Base-by-base conservation (phyloP, 1,139 yeast genomes). In the Yamadazyma triangularis region DNA sequence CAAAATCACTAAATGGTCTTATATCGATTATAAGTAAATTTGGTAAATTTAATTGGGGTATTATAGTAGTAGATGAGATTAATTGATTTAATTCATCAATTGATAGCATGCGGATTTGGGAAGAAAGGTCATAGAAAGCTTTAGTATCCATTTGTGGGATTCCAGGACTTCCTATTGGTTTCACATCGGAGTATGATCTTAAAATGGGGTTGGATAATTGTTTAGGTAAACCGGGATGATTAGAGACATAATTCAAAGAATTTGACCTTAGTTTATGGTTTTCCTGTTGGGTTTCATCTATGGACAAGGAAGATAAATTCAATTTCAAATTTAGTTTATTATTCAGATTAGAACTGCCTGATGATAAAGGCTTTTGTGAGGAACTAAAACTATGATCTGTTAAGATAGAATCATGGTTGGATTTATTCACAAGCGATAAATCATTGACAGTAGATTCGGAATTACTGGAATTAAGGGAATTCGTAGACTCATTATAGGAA, bases 1-100 rank as follows among this genome's bases (percentile, higher is more conserved):
- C 61, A 51, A 61, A 82, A 32, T 79, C 85, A 4, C 82, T 72
- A 46, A 73, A 81, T 1, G 94, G 81, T 31, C 95, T 64, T 13
- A 80, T 74, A 50, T 86, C 95, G 11, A 86, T 59, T 4, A 80
- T 43, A 19, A 82, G 50, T 13, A 61, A 43, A 28, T 58, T 51
- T 6, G 50, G 50, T 10, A 41, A 29, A 4, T 31, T 25, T 8
- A 37, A n/a, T 3, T 27, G 38, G 6, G 30, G 26, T 1, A 36
- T 22, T 10, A 29, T 22, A 21, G 35, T 31, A 15, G 38, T 23
- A n/a, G 33, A 26, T 4, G 35, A 21, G 11, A 39, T 25, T 18
- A 41, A 22, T 2, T 21, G 15, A 4, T 24, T 16, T 6, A 36
- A 14, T n/a, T 41, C 34, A 7, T 21, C 9, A 5, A 10, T 6